phyloP scores from a whole-genome alignment of 148 eudicot genomes.

The Beta vulgaris region DNA sequence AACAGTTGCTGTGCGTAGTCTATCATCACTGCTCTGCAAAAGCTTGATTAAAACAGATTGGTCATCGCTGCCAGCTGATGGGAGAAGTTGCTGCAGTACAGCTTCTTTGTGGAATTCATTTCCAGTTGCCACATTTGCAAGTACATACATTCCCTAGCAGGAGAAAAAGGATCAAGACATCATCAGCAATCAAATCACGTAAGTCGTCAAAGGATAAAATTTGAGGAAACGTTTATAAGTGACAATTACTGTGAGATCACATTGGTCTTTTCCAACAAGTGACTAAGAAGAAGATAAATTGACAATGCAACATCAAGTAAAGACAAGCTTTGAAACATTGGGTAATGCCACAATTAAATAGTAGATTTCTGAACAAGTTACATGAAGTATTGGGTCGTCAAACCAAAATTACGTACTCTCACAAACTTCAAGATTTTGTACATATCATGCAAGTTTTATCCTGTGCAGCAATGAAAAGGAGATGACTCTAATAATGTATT shows the following conservation, averaged over 20 bases:
- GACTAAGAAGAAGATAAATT: neutral
- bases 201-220: neutral
- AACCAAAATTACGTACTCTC: neutral
- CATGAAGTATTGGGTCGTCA: neutral
- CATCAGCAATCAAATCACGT: neutral
- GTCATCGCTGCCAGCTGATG: conserved; percentile 34
- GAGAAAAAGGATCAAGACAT: neutral
- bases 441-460: neutral
- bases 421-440: neutral
- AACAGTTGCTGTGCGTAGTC: conserved; percentile 65
- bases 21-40: conserved; percentile 60
- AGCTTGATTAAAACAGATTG: conserved; percentile 50
- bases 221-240: neutral
- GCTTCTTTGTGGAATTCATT: conserved; percentile 80
- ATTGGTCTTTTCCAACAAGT: neutral
- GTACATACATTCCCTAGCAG: conserved; percentile 73
- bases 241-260: neutral
- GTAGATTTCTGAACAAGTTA: neutral
- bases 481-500: neutral
- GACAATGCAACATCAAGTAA: neutral
- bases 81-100: conserved; percentile 65
- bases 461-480: neutral
- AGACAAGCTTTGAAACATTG: neutral
- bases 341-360: neutral
- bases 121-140: conserved; percentile 85